Base-by-base conservation (phyloP, 805 yeast genomes). In the Barnettozyma sp. region DNA sequence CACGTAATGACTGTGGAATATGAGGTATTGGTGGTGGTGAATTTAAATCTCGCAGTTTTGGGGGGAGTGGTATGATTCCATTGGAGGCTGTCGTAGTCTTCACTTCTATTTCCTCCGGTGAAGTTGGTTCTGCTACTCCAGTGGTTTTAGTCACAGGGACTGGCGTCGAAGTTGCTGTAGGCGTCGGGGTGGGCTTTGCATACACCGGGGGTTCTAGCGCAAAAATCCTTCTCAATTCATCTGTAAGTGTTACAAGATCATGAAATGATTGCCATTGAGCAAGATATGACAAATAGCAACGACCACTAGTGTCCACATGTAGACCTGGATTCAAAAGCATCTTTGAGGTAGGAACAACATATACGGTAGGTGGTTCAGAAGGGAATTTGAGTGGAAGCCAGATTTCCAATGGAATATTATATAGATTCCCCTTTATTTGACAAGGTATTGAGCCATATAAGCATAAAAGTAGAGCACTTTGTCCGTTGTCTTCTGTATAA, bases 321-420 rank as follows among this genome's bases (percentile, higher is more conserved):
- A 75, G 78, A 18, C 81, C 79, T 0, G 87, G 81, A 26, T 64
- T 64, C 13, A 80, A 54, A 23, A 65, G 53, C 59, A 65, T 54
- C 17, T 58, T 50, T 23, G 60, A 62, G n/a, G 76, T 68, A 2
- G 80, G 76, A 15, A 70, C 65, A 9, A 87, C 72, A 50, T 66
- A 82, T 1, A 76, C 69, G n/a, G 75, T 47, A 0, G 97, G 97
- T 1, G 79, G 68, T 3, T 60, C 63, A n/a, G 50, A 46, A 0
- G 96, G 95, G 45, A 82, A 87, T 17, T 66, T 63, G 19, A 68
- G 66, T 0, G 95, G 94, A 5, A 88, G 50, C 94, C 95, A 86
- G 5, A 87, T 55, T 36, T 76, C 76, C 10, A 86, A 49, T 0
- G 87, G 88, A 13, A 73, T 58, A n/a, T 61, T 57, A 43, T 66